Base-by-base conservation (phyloP, 495 filamentous ascomycete genomes). In the Peziza echinospora region DNA sequence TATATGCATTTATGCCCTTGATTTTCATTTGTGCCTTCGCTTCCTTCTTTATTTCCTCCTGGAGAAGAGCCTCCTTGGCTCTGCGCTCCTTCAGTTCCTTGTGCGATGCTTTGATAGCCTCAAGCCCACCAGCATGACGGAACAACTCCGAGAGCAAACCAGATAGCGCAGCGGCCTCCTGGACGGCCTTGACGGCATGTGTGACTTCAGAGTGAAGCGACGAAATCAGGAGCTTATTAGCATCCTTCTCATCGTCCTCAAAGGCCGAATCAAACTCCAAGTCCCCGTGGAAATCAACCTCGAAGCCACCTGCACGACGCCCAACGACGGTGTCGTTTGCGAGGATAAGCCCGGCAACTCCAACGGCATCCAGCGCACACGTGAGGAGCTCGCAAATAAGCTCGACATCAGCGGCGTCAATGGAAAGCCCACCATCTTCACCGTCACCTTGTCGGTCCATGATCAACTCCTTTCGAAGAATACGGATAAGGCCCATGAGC, bases 141-240 rank as follows among this genome's bases (percentile, higher is more conserved):
- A 60, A 56, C 30, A 60, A 46, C 41, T 60, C 57, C 44, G 59
- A 52, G 42, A 60, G 40, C 21, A 60, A 49, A 21, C 57, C 49
- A 23, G 59, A 56, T 22, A 60, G 19, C 0, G 47, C 53, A n/a
- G 48, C 50, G 7, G 53, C 53, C 44, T 60, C 53, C 30, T 60
- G 49, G 9, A 56, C 34, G 21, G 45, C 47, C n/a, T 51, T 48
- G 9, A 60, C 45, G 10, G 57, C 50, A 3, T 55, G 57, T 7
- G 45, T 41, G 40, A 60, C 53, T 26, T 59, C 53, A 11, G 42
- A 45, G 22, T 45, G 34, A 3, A 60, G 41, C 1, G 45, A 24
- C 0, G 26, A 19, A 16, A 60, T 44, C 2, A 60, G 39, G 8
- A 43, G 21, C 41, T 43, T 13, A 21, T 19, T 19, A n/a, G 10